Conservation (phyloP, 164 flowering plant species). For the Annona squamosa region DNA sequence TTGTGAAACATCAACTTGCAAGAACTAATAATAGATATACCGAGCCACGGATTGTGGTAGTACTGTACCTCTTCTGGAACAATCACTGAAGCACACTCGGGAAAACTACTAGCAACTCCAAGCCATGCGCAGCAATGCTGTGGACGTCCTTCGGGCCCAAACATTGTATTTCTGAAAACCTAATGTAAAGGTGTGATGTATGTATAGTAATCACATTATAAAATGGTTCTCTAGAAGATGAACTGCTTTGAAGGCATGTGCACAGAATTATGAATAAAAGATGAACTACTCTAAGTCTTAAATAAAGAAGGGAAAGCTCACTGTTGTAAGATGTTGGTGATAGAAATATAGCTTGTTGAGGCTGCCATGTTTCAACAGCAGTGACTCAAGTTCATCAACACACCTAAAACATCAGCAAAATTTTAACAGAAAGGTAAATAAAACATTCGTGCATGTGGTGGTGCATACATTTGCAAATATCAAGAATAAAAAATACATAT, state of each 20-base stretch:
- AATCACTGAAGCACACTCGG: slow-evolving; percentile 87
- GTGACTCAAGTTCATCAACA: slow-evolving; percentile 87
- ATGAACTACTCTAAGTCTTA: neutral
- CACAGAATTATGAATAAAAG: neutral
- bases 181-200: slow-evolving; percentile 18
- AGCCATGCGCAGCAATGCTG: slow-evolving; percentile 99
- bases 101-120: slow-evolving; percentile 98
- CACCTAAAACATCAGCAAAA: slow-evolving; percentile 42
- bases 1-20: neutral
- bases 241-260: neutral
- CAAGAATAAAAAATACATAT: too few relatives aligned
- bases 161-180: slow-evolving; percentile 99
- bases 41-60: neutral
- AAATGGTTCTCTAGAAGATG: slow-evolving; percentile 1
- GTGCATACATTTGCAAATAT: neutral
- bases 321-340: slow-evolving; percentile 94
- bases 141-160: slow-evolving; percentile 99
- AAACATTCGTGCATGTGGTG: too few relatives aligned
- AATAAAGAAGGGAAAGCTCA: slow-evolving; percentile 25
- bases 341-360: slow-evolving; percentile 85
- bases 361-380: slow-evolving; percentile 82
- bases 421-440: neutral
- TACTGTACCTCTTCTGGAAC: slow-evolving; percentile 83
- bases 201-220: slow-evolving; percentile 1
- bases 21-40: neutral